A percentile compares a stretch with the other conserved stretches of the same genome.
These are phyloP conservation scores for Sonneratia alba DNA, from an alignment of 345 rosid genomes.

Conservation along the genomic window DNA sequence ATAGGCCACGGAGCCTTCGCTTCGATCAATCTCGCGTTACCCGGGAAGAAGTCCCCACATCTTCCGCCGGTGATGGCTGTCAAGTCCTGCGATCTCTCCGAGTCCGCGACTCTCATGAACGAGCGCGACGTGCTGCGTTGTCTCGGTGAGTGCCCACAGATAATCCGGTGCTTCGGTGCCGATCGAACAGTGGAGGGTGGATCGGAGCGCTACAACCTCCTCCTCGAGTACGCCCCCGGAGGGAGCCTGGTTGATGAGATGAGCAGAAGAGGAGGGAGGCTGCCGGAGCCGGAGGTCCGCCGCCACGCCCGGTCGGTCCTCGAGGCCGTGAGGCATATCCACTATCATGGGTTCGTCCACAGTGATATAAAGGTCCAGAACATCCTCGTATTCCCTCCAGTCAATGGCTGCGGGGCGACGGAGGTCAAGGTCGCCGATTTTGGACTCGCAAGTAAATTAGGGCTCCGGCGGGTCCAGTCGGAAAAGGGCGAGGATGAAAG, in stretches of 20 bases:
- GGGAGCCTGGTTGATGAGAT: conserved; percentile 44
- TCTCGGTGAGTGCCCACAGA: conserved; percentile 36
- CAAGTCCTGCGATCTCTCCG: conserved; percentile 39
- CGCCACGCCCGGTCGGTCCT: conserved; percentile 42
- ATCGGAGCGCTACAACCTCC: conserved; percentile 38
- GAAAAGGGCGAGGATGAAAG: neutral
- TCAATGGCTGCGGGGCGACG: neutral
- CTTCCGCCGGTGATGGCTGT: conserved; percentile 48
- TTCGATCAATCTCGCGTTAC: conserved; percentile 42
- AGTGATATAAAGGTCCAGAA: conserved; percentile 18
- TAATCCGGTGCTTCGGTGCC: conserved; percentile 50
- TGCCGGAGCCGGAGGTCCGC: conserved; percentile 44
- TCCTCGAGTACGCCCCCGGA: conserved; percentile 60
- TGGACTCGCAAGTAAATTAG: conserved; percentile 49
- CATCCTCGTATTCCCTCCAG: conserved; percentile 37
- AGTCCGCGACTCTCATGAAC: conserved; percentile 32
- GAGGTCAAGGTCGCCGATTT: conserved; percentile 62
- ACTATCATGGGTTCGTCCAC: conserved; percentile 58
- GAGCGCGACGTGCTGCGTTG: conserved; percentile 38
- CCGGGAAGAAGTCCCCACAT: conserved; percentile 5
- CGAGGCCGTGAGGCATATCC: conserved; percentile 43
- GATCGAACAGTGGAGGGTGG: conserved; percentile 31
- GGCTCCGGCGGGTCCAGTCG: neutral
- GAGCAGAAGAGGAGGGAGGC: conserved; percentile 23
- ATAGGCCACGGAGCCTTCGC: conserved; percentile 61